Evolutionary conservation across 805 yeast species (phyloP).

Genomic region (Kodamaea sagamina): DNA sequence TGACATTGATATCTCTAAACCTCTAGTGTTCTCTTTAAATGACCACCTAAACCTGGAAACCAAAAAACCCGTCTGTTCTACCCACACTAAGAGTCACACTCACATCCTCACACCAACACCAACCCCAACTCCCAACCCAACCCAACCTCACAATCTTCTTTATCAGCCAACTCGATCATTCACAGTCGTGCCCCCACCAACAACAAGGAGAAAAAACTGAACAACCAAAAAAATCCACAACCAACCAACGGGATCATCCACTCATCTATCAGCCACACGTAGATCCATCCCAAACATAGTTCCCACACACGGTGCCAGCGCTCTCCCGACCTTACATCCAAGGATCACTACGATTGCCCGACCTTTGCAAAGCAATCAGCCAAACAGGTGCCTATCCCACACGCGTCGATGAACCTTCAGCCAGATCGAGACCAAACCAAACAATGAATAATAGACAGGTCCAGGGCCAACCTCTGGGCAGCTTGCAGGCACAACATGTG

Average conservation of each 20-base stretch:
- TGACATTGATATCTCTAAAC: too few relatives aligned
- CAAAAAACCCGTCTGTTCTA: not conserved
- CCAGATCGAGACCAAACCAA: conserved; percentile 17
- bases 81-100: not conserved
- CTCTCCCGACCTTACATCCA: too few relatives aligned
- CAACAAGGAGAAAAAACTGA: conserved; percentile 4
- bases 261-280: conserved; percentile 7
- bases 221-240: conserved; percentile 2
- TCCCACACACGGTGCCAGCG: too few relatives aligned
- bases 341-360: too few relatives aligned
- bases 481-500: conserved; percentile 45
- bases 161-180: not conserved
- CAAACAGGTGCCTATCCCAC: too few relatives aligned
- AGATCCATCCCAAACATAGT: conserved; percentile 7
- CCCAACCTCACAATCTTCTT: not conserved
- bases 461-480: conserved; percentile 32
- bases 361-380: too few relatives aligned
- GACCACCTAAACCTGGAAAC: not conserved
- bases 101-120: not conserved
- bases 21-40: too few relatives aligned
- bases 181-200: too few relatives aligned
- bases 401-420: conserved; percentile 11
- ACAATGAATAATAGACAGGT: conserved; percentile 15
- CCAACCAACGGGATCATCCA: conserved; percentile 2
- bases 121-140: not conserved